Base-by-base conservation (phyloP, 2,329 filamentous ascomycete genomes). In the Fusarium longipes region DNA sequence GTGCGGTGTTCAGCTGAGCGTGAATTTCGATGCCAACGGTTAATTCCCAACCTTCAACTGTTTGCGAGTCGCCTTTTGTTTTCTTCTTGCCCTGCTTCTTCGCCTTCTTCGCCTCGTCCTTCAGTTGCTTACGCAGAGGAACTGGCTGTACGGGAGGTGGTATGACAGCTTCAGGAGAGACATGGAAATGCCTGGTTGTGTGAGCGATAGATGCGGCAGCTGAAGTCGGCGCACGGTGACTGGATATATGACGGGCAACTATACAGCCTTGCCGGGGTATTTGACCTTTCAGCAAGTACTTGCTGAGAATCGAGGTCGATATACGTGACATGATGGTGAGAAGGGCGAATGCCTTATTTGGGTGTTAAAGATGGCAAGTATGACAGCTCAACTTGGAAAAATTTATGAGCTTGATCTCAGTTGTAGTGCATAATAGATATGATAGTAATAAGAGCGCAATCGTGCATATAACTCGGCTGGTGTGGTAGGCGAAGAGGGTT, bases 1-100 rank as follows among this genome's bases (percentile, higher is more conserved):
- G 85, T 6, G 87, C 84, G 0, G 94, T 96, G 78, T 98, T 97
- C 74, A 99, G 84, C 79, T 98, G 95, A 20, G 96, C 96, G 77
- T 99, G 96, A 67, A 99, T 96, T 81, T 99, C 96, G 70, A 99
- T 94, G 63, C 96, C 96, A 27, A 98, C 93, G 0, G 95, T 97
- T 73, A 98, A 83, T 78, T 97, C 93, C 96, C 96, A 99, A 32
- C 89, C 89, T 8, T 84, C 80, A 1, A 87, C 86, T 18, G 81
- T 84, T 75, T 88, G 86, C 3, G 74, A 77, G 33, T 80, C 76
- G 27, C 71, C 74, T 66, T 84, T 84, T 49, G 79, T 78, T 64
- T 82, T 81, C 65, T 82, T 83, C 57, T 81, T 80, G 14, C 78
- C 86, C 57, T 89, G 84, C 49, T 91, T 89, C 74, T 92, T 93